Conservation (phyloP, 1,284 basidiomycete species). For the Austropuccinia psidii region DNA sequence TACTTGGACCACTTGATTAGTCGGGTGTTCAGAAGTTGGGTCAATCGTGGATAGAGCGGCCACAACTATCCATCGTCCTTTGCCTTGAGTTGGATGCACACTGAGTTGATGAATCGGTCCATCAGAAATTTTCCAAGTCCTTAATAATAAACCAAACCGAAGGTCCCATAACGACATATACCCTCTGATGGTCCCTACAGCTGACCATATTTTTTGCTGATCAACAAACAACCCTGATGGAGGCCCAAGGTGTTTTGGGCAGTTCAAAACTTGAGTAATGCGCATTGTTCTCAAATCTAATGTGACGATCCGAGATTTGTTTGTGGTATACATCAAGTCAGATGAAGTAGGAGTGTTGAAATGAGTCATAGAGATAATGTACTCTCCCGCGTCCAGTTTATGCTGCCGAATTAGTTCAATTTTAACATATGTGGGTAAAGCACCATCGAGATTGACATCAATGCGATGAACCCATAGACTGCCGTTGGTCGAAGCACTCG, state of each 20-base stretch:
- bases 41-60: slow-evolving; percentile 54
- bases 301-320: slow-evolving; percentile 65
- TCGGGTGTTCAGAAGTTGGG: slow-evolving; percentile 20
- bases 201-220: slow-evolving; percentile 71
- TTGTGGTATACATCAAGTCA: slow-evolving; percentile 69
- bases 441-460: slow-evolving; percentile 44
- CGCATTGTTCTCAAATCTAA: slow-evolving; percentile 81
- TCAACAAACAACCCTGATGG: slow-evolving; percentile 78
- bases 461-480: slow-evolving; percentile 49
- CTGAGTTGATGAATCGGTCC: slow-evolving; percentile 61
- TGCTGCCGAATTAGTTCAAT: slow-evolving; percentile 48
- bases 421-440: slow-evolving; percentile 49
- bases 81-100: slow-evolving; percentile 68
- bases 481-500: slow-evolving; percentile 48
- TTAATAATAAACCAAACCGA: slow-evolving; percentile 79
- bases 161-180: slow-evolving; percentile 85
- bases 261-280: slow-evolving; percentile 64
- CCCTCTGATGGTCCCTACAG: slow-evolving; percentile 77
- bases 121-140: slow-evolving; percentile 66
- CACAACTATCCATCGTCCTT: slow-evolving; percentile 78
- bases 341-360: slow-evolving; percentile 46
- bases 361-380: slow-evolving; percentile 47
- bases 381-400: slow-evolving; percentile 46
- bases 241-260: slow-evolving; percentile 76
- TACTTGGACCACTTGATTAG: slow-evolving; percentile 42